These are phyloP conservation scores for Tetracentron sinense DNA, from an alignment of 164 flowering plant genomes.

Conservation along the genomic window DNA sequence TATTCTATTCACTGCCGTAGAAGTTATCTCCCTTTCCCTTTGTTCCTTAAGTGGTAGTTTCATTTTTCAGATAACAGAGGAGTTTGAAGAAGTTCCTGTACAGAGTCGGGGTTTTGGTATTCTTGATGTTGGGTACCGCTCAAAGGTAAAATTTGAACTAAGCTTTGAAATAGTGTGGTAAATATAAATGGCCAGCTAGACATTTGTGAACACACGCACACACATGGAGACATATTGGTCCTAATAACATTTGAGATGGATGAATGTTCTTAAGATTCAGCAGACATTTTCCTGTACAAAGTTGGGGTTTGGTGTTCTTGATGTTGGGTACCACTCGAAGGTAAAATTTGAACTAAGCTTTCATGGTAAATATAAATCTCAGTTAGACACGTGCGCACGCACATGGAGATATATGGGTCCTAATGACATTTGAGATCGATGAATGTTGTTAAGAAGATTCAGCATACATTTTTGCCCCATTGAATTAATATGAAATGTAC, in stretches of 20 bases:
- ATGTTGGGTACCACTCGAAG: slow-evolving; percentile 92
- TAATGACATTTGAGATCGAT: no score
- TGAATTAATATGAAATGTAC: no score
- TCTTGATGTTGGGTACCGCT: slow-evolving; percentile 96
- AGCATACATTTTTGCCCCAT: no score
- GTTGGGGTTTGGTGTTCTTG: slow-evolving; percentile 98
- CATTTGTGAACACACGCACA: not conserved
- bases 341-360: slow-evolving; percentile 28
- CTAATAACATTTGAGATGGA: no score
- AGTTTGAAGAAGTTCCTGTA: slow-evolving; percentile 88
- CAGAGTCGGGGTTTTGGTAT: slow-evolving; percentile 99
- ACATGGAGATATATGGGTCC: no score
- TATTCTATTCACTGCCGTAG: not conserved
- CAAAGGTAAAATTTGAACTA: slow-evolving; percentile 48
- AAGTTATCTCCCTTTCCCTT: not conserved
- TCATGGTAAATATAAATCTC: not conserved
- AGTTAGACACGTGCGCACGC: not conserved
- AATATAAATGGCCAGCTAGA: not conserved
- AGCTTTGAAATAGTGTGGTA: not conserved
- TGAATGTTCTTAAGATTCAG: no score
- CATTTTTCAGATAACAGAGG: slow-evolving; percentile 73
- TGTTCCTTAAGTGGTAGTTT: not conserved
- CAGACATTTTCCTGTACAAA: slow-evolving; percentile 89
- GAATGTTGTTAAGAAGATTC: no score
- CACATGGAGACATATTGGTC: no score